Evolutionary conservation across 2,329 filamentous ascomycete genomes (phyloP).

Genomic region (Pseudogymnoascus sp.): DNA sequence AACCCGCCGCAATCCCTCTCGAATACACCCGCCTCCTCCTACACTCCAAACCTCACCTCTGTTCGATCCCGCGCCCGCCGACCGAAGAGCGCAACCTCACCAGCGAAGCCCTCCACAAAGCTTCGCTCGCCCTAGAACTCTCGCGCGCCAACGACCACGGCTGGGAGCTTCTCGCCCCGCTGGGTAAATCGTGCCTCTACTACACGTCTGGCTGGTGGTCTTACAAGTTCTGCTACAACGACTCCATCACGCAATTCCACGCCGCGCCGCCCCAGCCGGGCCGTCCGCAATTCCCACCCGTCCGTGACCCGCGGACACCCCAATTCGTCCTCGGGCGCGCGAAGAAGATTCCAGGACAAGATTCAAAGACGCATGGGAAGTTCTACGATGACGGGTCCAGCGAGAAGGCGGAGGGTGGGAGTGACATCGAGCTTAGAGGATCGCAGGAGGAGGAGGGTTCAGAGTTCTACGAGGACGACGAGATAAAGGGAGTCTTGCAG

Average conservation of each 20-base stretch:
- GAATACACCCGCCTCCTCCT: constrained; percentile 2
- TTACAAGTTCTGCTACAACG: constrained; percentile 65
- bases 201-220: constrained; percentile 68
- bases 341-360: constrained; percentile 21
- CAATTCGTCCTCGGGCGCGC: constrained; percentile 57
- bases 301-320: constrained; percentile 54
- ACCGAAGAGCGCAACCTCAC: constrained; percentile 38
- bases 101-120: constrained; percentile 40
- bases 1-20: neutral
- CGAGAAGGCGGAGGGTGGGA: constrained; percentile 13
- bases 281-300: constrained; percentile 52
- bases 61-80: constrained; percentile 52
- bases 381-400: constrained; percentile 22
- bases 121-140: constrained; percentile 57
- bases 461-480: neutral
- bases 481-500: constrained; percentile 40
- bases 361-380: constrained; percentile 13
- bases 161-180: constrained; percentile 56
- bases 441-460: constrained; percentile 18
- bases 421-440: constrained; percentile 20
- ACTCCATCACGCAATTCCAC: constrained; percentile 63
- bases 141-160: constrained; percentile 57
- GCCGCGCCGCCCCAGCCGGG: constrained; percentile 53
- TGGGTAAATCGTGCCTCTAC: constrained; percentile 63
- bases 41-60: constrained; percentile 37